Percentiles rank a stretch among this genome's conserved stretches.
Evolutionary conservation across 1,139 yeast genomes (phyloP).

Genomic region (Geotrichum australiense): DNA sequence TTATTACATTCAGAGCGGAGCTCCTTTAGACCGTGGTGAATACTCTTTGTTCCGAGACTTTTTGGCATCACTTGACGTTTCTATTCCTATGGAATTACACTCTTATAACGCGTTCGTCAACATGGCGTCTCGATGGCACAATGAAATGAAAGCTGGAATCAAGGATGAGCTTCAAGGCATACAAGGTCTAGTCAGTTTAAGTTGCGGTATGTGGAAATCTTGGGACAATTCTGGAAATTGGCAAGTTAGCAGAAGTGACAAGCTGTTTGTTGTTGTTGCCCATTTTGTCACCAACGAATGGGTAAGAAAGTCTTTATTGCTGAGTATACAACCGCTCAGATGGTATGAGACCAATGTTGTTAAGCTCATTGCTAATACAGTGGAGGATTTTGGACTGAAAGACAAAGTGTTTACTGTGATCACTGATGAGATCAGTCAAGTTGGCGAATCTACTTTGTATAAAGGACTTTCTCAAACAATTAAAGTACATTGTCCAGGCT

Average conservation of each 20-base stretch:
- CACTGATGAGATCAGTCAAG: slow-evolving; percentile 8
- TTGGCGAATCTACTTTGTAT: slow-evolving; percentile 5
- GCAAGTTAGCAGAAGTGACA: slow-evolving; percentile 11
- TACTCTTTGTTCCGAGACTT: slow-evolving; percentile 14
- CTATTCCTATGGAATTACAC: slow-evolving; percentile 16
- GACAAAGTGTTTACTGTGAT: slow-evolving; percentile 16
- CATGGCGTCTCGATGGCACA: slow-evolving; percentile 16
- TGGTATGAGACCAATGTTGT: slow-evolving; percentile 18
- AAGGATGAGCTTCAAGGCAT: slow-evolving; percentile 12
- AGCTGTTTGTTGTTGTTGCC: slow-evolving; percentile 17
- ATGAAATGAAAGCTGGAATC: slow-evolving; percentile 13
- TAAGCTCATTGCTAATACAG: slow-evolving; percentile 9
- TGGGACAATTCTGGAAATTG: slow-evolving; percentile 15
- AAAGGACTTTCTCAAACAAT: slow-evolving; percentile 6
- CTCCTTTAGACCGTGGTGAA: slow-evolving; percentile 14
- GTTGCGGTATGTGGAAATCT: slow-evolving; percentile 18
- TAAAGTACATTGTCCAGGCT: slow-evolving; percentile 4
- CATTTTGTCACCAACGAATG: slow-evolving; percentile 17
- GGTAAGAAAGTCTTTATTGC: slow-evolving; percentile 14
- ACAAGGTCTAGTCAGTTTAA: slow-evolving; percentile 15
- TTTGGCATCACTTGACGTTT: slow-evolving; percentile 11
- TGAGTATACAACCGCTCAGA: slow-evolving; percentile 13
- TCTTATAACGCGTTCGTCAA: slow-evolving; percentile 14
- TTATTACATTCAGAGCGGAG: slow-evolving; percentile 16
- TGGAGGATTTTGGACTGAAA: slow-evolving; percentile 14